These are phyloP conservation scores for Adansonia digitata DNA, from an alignment of 345 rosid species.

Conservation along the genomic window DNA sequence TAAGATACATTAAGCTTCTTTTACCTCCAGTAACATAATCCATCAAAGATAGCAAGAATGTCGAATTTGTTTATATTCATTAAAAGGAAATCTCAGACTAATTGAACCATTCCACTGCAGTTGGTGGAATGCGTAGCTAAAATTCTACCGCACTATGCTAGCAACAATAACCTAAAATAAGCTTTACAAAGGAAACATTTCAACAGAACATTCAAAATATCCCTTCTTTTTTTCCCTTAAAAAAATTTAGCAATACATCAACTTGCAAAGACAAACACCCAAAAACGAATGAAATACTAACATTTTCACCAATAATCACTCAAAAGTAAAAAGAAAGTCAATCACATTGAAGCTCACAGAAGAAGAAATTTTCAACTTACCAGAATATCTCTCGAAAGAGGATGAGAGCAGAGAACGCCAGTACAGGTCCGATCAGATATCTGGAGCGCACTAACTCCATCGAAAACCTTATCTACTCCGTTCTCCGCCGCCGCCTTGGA, in stretches of 20 bases:
- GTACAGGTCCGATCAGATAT: conserved; percentile 91
- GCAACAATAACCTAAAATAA: not conserved
- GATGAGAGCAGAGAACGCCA: conserved; percentile 91
- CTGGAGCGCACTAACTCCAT: no score
- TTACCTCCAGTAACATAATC: not conserved
- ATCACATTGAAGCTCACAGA: not conserved
- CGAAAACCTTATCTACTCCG: conserved; percentile 20
- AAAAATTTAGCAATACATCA: no score
- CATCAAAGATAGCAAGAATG: not conserved
- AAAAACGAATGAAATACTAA: not conserved
- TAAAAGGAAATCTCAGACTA: not conserved
- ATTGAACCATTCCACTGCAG: not conserved
- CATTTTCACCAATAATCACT: not conserved
- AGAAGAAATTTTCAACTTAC: conserved; percentile 27
- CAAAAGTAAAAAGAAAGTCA: not conserved
- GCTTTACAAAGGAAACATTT: no score
- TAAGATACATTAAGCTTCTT: not conserved
- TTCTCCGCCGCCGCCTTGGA: conserved; percentile 19
- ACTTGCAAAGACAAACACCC: no score
- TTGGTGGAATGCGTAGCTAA: no score
- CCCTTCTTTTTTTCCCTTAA: no score
- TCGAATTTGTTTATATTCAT: conserved; percentile 3
- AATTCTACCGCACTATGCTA: not conserved
- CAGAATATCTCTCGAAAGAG: conserved; percentile 86
- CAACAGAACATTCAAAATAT: no score